Conservation (phyloP, 495 filamentous ascomycete genomes). For the Penicillium ucsense region DNA sequence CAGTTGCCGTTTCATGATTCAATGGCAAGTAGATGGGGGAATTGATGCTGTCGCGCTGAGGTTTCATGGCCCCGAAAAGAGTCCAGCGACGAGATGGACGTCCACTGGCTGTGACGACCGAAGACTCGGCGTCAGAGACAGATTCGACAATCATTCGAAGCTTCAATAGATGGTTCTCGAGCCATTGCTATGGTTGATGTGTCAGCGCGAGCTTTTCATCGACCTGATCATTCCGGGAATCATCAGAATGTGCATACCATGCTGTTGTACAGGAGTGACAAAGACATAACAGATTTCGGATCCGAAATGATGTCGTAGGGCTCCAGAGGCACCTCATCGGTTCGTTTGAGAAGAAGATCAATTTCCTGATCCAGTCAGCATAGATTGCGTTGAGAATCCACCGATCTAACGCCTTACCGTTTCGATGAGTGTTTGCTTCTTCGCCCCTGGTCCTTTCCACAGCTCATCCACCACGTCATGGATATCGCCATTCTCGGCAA, state of each 20-base stretch:
- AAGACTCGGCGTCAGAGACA: slow-evolving; percentile 30
- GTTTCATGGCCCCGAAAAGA: slow-evolving; percentile 50
- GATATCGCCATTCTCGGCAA: slow-evolving; percentile 60
- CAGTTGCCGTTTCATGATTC: slow-evolving; percentile 67
- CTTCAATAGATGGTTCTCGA: slow-evolving; percentile 65
- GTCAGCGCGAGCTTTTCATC: not conserved
- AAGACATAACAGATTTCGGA: slow-evolving; percentile 67
- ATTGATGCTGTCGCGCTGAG: slow-evolving; percentile 40
- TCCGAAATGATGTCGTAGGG: slow-evolving; percentile 81
- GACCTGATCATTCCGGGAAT: too few species aligned
- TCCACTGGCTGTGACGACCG: slow-evolving; percentile 26
- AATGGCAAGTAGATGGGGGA: slow-evolving; percentile 78
- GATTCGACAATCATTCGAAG: slow-evolving; percentile 61
- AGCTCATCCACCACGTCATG: slow-evolving; percentile 54
- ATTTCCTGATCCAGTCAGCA: slow-evolving; percentile 44
- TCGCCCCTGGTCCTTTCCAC: slow-evolving; percentile 34
- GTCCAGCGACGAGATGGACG: slow-evolving; percentile 67
- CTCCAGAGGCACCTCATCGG: slow-evolving; percentile 54
- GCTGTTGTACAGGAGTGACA: slow-evolving; percentile 88
- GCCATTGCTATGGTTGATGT: slow-evolving; percentile 57
- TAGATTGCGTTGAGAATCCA: not conserved
- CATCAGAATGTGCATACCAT: slow-evolving; percentile 44
- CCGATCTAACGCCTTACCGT: slow-evolving; percentile 18
- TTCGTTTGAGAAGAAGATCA: slow-evolving; percentile 51
- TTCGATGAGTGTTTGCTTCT: slow-evolving; percentile 30